These are phyloP conservation scores for Paspalum vaginatum DNA, from an alignment of 176 grass and related monocot species.

Conservation along the genomic window DNA sequence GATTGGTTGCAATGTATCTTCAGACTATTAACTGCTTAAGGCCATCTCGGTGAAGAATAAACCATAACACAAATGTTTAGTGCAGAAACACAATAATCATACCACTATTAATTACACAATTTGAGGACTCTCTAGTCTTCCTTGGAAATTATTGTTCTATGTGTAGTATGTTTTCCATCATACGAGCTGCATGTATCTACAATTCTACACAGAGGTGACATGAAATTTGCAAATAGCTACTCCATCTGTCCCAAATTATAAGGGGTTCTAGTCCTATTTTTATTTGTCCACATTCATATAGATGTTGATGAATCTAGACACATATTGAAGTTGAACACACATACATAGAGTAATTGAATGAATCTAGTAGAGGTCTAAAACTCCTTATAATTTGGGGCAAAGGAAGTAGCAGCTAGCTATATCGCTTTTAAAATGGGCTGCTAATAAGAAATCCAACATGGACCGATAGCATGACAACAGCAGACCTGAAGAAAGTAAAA, in stretches of 20 bases:
- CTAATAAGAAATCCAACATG: neutral
- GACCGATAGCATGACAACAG: neutral
- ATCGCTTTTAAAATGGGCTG: neutral
- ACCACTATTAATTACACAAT: slow-evolving; percentile 10
- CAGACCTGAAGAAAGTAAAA: neutral
- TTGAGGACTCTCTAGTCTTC: neutral
- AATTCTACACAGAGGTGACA: neutral
- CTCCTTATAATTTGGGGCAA: too few species aligned
- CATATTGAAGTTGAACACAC: too few species aligned
- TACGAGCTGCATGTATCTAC: neutral
- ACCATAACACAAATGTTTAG: neutral
- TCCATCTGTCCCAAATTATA: too few species aligned
- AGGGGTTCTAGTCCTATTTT: too few species aligned
- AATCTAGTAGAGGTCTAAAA: too few species aligned
- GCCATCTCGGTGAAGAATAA: neutral
- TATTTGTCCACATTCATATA: too few species aligned
- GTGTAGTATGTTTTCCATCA: neutral
- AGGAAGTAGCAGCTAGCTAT: neutral
- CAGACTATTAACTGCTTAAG: slow-evolving; percentile 22
- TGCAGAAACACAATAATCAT: neutral
- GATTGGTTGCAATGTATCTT: slow-evolving; percentile 1
- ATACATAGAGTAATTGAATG: too few species aligned
- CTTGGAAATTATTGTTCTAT: neutral
- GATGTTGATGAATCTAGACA: too few species aligned
- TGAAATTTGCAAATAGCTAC: neutral